phyloP scores from a whole-genome alignment of 805 yeast species.

The Cyberlindnera suaveolens region DNA sequence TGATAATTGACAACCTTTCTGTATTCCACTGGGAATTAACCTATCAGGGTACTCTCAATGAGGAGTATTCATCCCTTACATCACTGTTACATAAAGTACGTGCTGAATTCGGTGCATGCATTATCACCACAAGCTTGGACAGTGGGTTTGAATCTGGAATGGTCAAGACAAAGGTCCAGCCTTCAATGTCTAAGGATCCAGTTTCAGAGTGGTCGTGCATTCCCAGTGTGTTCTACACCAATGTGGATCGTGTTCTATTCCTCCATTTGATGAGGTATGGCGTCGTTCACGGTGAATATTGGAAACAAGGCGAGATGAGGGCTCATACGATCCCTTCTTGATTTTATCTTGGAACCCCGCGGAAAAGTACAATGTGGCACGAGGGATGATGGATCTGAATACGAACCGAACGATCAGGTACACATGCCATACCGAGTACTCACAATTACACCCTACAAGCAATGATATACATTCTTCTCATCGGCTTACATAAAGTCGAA shows the following conservation, averaged over 20 bases:
- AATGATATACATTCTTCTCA: too few species aligned
- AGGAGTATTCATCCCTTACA: conserved; percentile 2
- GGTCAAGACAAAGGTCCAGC: background rate
- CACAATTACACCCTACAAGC: too few species aligned
- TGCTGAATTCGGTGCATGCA: conserved; percentile 1
- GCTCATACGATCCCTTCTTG: background rate
- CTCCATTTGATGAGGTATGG: conserved; percentile 1
- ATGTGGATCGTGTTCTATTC: conserved; percentile 1
- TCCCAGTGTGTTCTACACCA: background rate
- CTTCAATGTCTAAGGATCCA: background rate
- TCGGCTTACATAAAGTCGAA: too few species aligned
- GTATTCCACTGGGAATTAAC: background rate
- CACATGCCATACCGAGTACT: too few species aligned
- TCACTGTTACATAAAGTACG: background rate
- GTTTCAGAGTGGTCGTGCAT: conserved; percentile 1
- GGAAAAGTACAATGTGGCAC: too few species aligned
- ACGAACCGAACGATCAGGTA: too few species aligned
- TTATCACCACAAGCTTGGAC: conserved; percentile 8
- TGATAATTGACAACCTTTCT: conserved; percentile 11
- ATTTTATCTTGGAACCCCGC: background rate
- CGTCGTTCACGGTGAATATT: background rate
- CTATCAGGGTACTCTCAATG: background rate
- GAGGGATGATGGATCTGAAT: too few species aligned
- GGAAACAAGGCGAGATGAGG: background rate
- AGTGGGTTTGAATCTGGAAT: conserved; percentile 2